Base-by-base conservation (phyloP, 257 asterid genomes). In the Penstemon eatonii region DNA sequence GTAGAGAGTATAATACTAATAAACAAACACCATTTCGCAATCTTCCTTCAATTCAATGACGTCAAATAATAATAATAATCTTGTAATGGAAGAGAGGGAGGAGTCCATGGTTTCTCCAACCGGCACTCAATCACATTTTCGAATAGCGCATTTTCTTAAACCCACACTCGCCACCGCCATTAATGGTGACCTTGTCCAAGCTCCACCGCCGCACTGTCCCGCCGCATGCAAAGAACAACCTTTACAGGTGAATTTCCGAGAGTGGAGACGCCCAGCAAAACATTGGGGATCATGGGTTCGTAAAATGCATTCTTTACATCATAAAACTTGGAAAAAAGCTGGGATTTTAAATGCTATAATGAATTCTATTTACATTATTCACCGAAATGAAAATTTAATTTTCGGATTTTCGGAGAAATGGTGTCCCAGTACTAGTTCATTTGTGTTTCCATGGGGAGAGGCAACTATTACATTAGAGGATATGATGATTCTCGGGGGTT, bases 401-500 rank as follows among this genome's bases (percentile, higher is more conserved):
- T 7, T 70, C n/a, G 73, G 57, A 56, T 9, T 81, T 63, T 69
- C 40, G 0, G 81, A 77, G 13, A 71, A 57, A 36, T 80, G 84
- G 84, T 74, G 76, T 65, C 63, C 77, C 0, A 8, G 38, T 10
- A 71, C 80, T 6, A 78, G 80, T 2, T 37, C 82, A 5, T 69
- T 75, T 37, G 60, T 70, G 44, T 81, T 79, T 8, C 76, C 80
- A 0, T 76, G 89, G 89, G 86, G 86, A 2, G 86, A 84, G 68
- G 83, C 80, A 1, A 79, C 77, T 7, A 10, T 81, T 47, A 81
- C 86, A 4, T 51, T 84, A 39, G 84, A 84, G 71, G 89, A 84
- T 47, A 47, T 74, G 53, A 49, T 59, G 54, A 58, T 72, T 18
- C 51, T 84, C 1, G 82, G 85, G 7, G 85, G 85, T 53, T 83